A percentile compares a stretch with the other conserved stretches of the same genome.
Conservation (phyloP, 257 asterid species). For the Agastache rugosa region DNA sequence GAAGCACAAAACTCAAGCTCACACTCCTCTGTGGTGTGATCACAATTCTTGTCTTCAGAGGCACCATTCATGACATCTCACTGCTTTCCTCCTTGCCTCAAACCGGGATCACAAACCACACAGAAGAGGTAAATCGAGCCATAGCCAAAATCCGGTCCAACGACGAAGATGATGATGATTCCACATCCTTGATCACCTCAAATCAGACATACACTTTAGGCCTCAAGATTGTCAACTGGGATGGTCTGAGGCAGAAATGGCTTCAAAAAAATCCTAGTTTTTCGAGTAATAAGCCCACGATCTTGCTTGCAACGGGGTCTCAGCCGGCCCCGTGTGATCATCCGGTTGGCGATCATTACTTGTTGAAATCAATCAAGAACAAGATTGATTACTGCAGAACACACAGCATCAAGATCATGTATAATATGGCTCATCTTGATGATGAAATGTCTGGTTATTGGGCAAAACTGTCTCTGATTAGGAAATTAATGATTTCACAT, state of each 20-base stretch:
- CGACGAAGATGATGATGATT: conserved; percentile 17
- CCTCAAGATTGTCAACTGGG: conserved; percentile 53
- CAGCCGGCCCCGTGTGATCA: conserved; percentile 49
- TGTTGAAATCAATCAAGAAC: conserved; percentile 56
- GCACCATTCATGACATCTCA: conserved; percentile 48
- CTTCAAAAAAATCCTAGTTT: conserved; percentile 37
- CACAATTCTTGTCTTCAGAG: conserved; percentile 54
- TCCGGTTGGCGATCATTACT: conserved; percentile 54
- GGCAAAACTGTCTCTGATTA: conserved; percentile 54
- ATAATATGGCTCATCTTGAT: conserved; percentile 50
- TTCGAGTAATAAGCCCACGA: conserved; percentile 39
- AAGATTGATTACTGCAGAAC: conserved; percentile 60
- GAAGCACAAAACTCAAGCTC: conserved; percentile 41
- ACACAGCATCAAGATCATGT: conserved; percentile 50
- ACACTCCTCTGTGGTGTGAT: conserved; percentile 49
- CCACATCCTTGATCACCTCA: background rate
- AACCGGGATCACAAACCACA: background rate
- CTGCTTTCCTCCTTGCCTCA: conserved; percentile 35
- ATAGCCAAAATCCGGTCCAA: conserved; percentile 47
- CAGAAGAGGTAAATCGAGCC: conserved; percentile 45
- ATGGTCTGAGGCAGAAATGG: conserved; percentile 41
- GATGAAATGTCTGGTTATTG: conserved; percentile 48
- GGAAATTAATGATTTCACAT: conserved; percentile 51
- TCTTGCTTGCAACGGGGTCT: conserved; percentile 52
- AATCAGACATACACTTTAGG: conserved; percentile 43